Evolutionary conservation across 495 filamentous ascomycete genomes (phyloP), one percentile per base, ranked within the genome.

Genomic region (Immersiella caudata): DNA sequence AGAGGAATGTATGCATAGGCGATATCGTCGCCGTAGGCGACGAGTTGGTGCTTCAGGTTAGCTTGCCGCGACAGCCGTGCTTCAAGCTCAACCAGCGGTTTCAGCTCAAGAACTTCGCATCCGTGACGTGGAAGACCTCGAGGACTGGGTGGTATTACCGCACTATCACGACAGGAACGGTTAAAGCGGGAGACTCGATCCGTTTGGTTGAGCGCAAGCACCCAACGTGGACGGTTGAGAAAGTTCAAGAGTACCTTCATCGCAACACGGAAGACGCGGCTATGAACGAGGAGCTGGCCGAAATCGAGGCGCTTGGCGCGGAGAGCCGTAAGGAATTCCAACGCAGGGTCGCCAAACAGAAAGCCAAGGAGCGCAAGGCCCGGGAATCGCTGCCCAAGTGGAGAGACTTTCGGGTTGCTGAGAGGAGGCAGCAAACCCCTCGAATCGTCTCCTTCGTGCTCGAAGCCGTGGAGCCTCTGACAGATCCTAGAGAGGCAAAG

Each of bases 21-120:
- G 86, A 88, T 66, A 73, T 82, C 35, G 70, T 83, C 12, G 70
- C 79, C 2, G 79, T 87, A 2, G 67, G 62, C 22, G 56, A 50
- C 22, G 18, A 52, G 20, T n/a, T 65, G 9, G 60, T 73, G 24
- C 70, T 76, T 0, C 62, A 76, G 29, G 70, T 86, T 58, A 78
- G 76, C 67, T 74, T 84, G 46, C 84, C 84, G 52, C 77, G 83
- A 14, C 81, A 84, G 70, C 84, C 84, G 6, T 86, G 84, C 75
- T 86, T 84, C 74, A 87, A 87, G 68, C 78, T 87, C 22, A 87
- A 87, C 73, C 82, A 84, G 70, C 82, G 83, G 7, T 87, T 87
- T 75, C 72, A 79, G 55, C 73, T 86, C 1, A 83, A 82, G 61
- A 81, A 82, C 62, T 85, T 88, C 54, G 84, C 85, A 22, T 76